These are phyloP conservation scores for Bipolaris zeicola DNA, from an alignment of 2,329 filamentous ascomycete species.

Conservation along the genomic window DNA sequence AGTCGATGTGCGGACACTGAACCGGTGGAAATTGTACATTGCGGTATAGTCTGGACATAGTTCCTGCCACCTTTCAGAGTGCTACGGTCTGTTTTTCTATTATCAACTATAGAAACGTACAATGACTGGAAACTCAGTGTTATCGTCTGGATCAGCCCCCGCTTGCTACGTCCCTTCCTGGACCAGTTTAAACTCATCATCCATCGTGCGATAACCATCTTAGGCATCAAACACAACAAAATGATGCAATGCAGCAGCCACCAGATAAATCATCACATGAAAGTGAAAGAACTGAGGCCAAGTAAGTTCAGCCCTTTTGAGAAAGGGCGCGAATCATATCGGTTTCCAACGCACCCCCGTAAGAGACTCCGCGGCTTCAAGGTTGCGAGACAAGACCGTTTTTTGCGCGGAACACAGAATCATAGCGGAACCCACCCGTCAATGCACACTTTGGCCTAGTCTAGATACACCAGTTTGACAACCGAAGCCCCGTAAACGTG, in stretches of 20 bases:
- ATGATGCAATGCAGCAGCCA: neutral
- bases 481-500: neutral
- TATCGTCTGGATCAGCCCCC: neutral
- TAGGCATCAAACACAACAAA: neutral
- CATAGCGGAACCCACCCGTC: neutral
- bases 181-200: constrained; percentile 1
- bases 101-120: neutral
- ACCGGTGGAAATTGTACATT: no score
- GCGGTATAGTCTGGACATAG: no score
- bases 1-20: no score
- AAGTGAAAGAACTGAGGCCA: neutral
- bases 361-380: neutral
- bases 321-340: neutral
- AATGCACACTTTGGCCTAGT: neutral
- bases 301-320: no score
- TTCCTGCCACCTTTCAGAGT: no score
- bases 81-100: no score
- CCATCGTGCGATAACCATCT: neutral
- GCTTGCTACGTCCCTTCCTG: neutral
- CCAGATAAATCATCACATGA: neutral
- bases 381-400: neutral
- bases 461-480: neutral
- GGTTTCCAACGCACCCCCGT: neutral
- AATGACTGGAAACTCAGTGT: neutral
- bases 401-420: neutral